Evolutionary conservation across 2,329 filamentous ascomycete species (phyloP), one percentile per base, ranked within the genome.

Genomic region (Cladosporium phlei): DNA sequence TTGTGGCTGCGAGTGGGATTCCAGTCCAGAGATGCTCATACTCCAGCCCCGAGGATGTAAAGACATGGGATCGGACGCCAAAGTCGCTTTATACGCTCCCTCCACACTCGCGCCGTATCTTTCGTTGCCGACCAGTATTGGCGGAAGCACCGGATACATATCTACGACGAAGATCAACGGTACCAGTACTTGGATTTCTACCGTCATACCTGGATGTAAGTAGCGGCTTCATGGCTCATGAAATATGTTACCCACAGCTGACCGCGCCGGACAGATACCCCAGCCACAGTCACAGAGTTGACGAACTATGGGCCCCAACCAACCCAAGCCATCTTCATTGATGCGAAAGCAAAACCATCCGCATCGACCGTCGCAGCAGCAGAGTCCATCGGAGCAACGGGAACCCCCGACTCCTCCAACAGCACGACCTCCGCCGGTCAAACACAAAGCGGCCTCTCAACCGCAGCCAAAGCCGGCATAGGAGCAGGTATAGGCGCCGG

Each of bases 41-140:
- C 54, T 63, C 11, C 17, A 45, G 25, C 52, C 51, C 12, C 44
- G 54, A 39, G 56, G 54, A 11, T 63, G 60, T 42, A 51, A 53
- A 33, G 59, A 49, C 14, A 63, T 63, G 59, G 59, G 59, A 12
- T 54, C 45, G 11, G 52, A 61, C 44, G 60, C 59, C 2, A 44
- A 56, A 37, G 58, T 62, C 5, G 59, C 56, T 14, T 33, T 62
- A 2, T 60, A 62, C 37, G 60, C 59, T n/a, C 59, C 60, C 14
- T 34, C 29, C 5, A 32, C 32, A 20, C 48, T 63, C 8, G 55
- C 56, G n/a, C 57, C 57, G 1, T 62, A 59, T 32, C 52, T 62
- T 9, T 59, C 55, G 16, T 52, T 45, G 3, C 59, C 60, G 7
- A 52, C 47, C 5, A 57, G 53, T 4, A 25, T 46, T 8, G 57